Percentiles rank a stretch among this genome's conserved stretches.
These are phyloP conservation scores for Albatrellus ellisii DNA, from an alignment of 768 basidiomycete species.

Conservation along the genomic window DNA sequence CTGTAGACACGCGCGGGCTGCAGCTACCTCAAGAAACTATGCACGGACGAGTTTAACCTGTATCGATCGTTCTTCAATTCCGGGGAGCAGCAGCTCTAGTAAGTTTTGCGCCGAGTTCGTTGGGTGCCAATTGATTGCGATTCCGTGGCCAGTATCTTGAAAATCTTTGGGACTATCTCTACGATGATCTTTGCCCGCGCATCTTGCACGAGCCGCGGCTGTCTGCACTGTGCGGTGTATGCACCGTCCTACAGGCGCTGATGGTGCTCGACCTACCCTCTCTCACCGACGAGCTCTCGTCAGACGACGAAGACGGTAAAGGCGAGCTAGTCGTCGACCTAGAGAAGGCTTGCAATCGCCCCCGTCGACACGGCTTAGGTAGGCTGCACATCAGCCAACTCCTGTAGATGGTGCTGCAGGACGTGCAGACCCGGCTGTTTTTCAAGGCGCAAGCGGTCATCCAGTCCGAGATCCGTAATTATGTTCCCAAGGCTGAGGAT, in stretches of 20 bases:
- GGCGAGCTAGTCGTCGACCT: slow-evolving; percentile 13
- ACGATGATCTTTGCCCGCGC: slow-evolving; percentile 90
- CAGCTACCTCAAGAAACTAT: slow-evolving; percentile 83
- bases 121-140: neutral
- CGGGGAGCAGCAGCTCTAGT: slow-evolving; percentile 69
- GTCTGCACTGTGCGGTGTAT: slow-evolving; percentile 84
- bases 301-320: slow-evolving; percentile 23
- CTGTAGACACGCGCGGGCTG: slow-evolving; percentile 80
- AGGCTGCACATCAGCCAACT: slow-evolving; percentile 70
- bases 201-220: slow-evolving; percentile 89
- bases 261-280: slow-evolving; percentile 80
- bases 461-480: slow-evolving; percentile 79
- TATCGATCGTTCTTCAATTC: slow-evolving; percentile 81
- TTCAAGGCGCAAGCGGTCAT: slow-evolving; percentile 94
- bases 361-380: slow-evolving; percentile 29
- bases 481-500: slow-evolving; percentile 64
- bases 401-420: slow-evolving; percentile 83
- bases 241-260: slow-evolving; percentile 89
- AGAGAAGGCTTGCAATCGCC: no score
- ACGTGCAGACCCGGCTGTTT: slow-evolving; percentile 89
- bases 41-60: slow-evolving; percentile 79
- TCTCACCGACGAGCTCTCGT: slow-evolving; percentile 21
- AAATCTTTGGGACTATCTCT: slow-evolving; percentile 84
- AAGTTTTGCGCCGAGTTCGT: slow-evolving; percentile 18
- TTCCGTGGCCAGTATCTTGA: slow-evolving; percentile 75